Base-by-base conservation (phyloP, 345 rosid genomes). In the Eutrema japonicum region DNA sequence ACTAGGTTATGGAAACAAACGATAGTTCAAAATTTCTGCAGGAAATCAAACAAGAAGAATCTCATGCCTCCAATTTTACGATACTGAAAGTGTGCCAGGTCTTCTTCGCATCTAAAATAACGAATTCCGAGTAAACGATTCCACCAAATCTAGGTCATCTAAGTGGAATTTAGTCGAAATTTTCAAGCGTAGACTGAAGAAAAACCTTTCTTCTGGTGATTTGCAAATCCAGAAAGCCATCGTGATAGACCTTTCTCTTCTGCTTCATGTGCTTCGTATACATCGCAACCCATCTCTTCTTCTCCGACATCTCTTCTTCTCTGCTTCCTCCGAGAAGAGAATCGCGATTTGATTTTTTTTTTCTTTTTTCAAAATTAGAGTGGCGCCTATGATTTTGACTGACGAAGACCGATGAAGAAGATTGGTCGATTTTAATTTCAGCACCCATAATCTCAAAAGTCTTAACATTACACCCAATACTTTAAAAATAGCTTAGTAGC, bases 231-330 rank as follows among this genome's bases (percentile, higher is more conserved):
- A 94, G 60, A 84, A 85, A 85, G 52, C 97, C 98, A 73, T 91
- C 96, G 68, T 87, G 88, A 50, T 85, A 94, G 60, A 85, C 83
- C 75, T 94, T 91, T 53, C 96, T 77, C 85, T 88, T 91, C 82
- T 89, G 90, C 70, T 84, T 88, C 41, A 91, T 40, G 75, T 94
- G 93, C 82, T 89, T 89, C 66, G 98, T 89, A 82, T 85, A 94
- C 78, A 91, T 82, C 42, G 87, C 91, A 52, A 68, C 77, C 97
- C 96, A 91, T 78, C 89, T 81, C 85, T 77, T 76, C 84, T 69
- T 78, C 79, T 68, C 70, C 74, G 60, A 82, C 87, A 85, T 84
- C 22, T 50, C 64, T 64, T 64, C 14, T 12, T 57, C 50, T 18
- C 29, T 11, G 7, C 35, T 42, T 40, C 27, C 38, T 64, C 36